Evolutionary conservation across 306 rosid species (phyloP).

Genomic region (Albizia julibrissin): DNA sequence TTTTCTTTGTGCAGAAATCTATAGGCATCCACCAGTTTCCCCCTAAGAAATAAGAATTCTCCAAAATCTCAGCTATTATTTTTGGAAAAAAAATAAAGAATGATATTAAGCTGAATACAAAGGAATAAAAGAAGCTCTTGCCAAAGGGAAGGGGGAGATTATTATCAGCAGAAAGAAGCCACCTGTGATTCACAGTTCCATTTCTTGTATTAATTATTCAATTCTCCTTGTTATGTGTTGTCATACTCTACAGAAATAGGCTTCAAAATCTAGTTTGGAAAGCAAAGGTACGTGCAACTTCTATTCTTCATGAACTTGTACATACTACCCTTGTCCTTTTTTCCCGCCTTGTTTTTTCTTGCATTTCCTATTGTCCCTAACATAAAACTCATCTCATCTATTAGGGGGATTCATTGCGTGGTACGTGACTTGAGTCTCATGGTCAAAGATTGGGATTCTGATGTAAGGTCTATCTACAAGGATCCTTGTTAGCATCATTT

Average conservation of each 20-base stretch:
- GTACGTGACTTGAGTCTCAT: not conserved
- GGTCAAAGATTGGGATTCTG: not conserved
- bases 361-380: not conserved
- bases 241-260: conserved; percentile 1
- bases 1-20: conserved; percentile 80
- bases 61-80: conserved; percentile 37
- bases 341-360: not conserved
- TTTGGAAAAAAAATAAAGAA: not conserved
- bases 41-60: conserved; percentile 68
- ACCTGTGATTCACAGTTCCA: conserved; percentile 5
- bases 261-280: conserved; percentile 18
- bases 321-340: not conserved
- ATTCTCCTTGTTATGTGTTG: conserved; percentile 15
- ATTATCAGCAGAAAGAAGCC: conserved; percentile 21
- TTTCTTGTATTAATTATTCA: not conserved
- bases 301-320: conserved; percentile 3
- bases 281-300: conserved; percentile 10
- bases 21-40: conserved; percentile 88
- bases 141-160: not conserved
- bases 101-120: not conserved
- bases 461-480: not conserved
- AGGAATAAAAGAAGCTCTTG: not conserved
- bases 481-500: not conserved
- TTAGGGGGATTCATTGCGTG: not conserved
- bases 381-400: conserved; percentile 7